Evolutionary conservation across 73 alveolate species (phyloP).

Genomic region (Durusdinium trenchii): DNA sequence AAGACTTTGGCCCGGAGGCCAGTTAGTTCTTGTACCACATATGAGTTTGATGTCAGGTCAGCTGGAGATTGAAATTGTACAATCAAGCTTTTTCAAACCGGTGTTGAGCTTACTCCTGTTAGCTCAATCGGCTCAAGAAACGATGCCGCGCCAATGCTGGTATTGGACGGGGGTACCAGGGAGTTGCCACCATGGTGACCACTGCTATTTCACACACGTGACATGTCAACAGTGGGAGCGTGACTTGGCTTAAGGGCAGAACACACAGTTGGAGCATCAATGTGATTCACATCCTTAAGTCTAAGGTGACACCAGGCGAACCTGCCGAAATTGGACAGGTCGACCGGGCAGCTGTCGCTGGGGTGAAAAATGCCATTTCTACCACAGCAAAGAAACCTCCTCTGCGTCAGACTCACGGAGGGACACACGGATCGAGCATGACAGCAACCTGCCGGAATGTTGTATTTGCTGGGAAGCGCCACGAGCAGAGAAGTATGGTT

Average conservation of each 20-base stretch:
- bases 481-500: constrained; percentile 1
- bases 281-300: neutral
- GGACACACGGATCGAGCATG: neutral
- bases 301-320: neutral
- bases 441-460: constrained; percentile 15
- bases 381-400: neutral
- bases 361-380: constrained; percentile 17
- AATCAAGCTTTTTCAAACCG: too few relatives aligned
- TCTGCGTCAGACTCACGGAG: neutral
- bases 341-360: constrained; percentile 19
- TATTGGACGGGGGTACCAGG: constrained; percentile 50
- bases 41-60: neutral
- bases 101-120: too few relatives aligned
- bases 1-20: constrained; percentile 76
- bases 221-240: too few relatives aligned
- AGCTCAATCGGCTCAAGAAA: too few relatives aligned
- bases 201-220: constrained; percentile 6
- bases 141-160: too few relatives aligned
- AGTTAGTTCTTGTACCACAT: neutral
- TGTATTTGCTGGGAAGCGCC: constrained; percentile 42
- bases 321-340: constrained; percentile 8
- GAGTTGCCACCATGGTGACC: constrained; percentile 4
- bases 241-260: too few relatives aligned
- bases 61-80: neutral
- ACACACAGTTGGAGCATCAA: neutral